Percentiles rank a stretch among this genome's conserved stretches.
phyloP scores from a whole-genome alignment of 2,329 filamentous ascomycete species.

The Graphilbum fragrans region DNA sequence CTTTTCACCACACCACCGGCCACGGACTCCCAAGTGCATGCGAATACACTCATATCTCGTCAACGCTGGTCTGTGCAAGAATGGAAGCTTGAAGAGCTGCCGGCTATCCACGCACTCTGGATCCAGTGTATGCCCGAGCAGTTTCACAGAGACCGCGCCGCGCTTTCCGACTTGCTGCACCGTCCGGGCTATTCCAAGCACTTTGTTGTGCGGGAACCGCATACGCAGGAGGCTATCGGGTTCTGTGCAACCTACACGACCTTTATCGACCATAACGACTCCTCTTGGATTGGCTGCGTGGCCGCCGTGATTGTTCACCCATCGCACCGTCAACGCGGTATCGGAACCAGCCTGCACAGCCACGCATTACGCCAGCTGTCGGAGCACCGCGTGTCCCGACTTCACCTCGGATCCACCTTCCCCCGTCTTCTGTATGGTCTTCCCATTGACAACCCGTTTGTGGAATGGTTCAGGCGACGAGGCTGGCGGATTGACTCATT shows the following conservation, averaged over 20 bases:
- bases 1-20: conserved; percentile 29
- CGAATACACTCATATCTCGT: too few species aligned
- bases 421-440: conserved; percentile 45
- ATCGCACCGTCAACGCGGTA: conserved; percentile 32
- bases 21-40: too few species aligned
- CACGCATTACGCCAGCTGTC: conserved; percentile 36
- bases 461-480: conserved; percentile 40
- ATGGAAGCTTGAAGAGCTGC: conserved; percentile 27
- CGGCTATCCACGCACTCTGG: conserved; percentile 34
- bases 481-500: conserved; percentile 37
- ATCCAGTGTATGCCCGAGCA: conserved; percentile 27
- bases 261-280: conserved; percentile 38
- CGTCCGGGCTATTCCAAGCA: conserved; percentile 45
- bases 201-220: conserved; percentile 39
- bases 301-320: conserved; percentile 40
- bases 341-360: conserved; percentile 40
- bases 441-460: conserved; percentile 26
- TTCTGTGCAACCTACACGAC: conserved; percentile 51
- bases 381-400: conserved; percentile 34
- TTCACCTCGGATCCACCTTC: conserved; percentile 47
- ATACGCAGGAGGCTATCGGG: conserved; percentile 31
- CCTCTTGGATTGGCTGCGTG: conserved; percentile 42
- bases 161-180: conserved; percentile 33
- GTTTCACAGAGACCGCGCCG: conserved; percentile 30
- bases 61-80: conserved; percentile 27